These are phyloP conservation scores for Annulohypoxylon maeteangense DNA, from an alignment of 495 filamentous ascomycete genomes.

Conservation along the genomic window DNA sequence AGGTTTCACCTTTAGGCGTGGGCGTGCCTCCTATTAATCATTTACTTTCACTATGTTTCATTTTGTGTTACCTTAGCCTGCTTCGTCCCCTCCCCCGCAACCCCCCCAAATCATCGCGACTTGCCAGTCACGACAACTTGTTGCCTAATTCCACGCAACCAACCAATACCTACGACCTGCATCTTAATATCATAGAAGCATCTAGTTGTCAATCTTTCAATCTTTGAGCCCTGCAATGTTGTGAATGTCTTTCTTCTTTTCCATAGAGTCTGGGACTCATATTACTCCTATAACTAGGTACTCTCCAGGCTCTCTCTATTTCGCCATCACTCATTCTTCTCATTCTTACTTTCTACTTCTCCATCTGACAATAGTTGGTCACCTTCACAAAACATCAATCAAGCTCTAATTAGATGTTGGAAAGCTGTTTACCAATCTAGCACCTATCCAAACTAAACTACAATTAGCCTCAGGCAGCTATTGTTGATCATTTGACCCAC, in stretches of 20 bases:
- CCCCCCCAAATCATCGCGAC: background rate
- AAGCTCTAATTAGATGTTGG: background rate
- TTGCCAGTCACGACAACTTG: background rate
- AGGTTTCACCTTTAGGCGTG: background rate
- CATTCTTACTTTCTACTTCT: background rate
- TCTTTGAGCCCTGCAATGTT: background rate
- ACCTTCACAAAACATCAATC: background rate
- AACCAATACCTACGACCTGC: background rate
- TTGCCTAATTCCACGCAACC: background rate
- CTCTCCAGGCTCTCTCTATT: background rate
- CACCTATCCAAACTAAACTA: background rate
- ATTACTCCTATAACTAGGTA: background rate
- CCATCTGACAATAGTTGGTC: background rate
- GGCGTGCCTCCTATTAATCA: background rate
- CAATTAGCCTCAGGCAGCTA: constrained; percentile 5
- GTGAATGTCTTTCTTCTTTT: background rate
- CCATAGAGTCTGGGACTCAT: background rate
- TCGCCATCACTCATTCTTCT: background rate
- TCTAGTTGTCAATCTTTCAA: background rate
- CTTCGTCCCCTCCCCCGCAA: background rate
- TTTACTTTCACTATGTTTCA: background rate
- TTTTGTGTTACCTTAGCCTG: constrained; percentile 19
- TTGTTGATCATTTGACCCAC: background rate
- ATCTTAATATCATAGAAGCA: background rate
- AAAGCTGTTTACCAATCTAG: background rate